These are phyloP conservation scores for Parafenestella ontariensis DNA, from an alignment of 2,329 filamentous ascomycete species.

Conservation along the genomic window DNA sequence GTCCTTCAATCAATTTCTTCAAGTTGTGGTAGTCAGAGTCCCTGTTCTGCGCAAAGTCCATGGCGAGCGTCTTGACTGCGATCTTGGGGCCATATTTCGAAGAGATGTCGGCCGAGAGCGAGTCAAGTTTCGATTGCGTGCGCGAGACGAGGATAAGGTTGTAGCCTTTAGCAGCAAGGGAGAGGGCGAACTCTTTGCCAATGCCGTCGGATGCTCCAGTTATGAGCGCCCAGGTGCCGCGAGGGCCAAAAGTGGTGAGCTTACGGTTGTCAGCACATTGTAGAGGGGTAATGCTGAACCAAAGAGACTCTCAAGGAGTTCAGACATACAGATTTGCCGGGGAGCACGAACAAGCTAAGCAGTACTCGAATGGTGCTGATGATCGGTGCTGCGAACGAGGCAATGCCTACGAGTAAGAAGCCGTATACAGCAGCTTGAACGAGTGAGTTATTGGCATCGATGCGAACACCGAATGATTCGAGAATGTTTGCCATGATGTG, in stretches of 20 bases:
- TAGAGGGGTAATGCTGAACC: conserved; percentile 12
- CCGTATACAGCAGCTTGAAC: conserved; percentile 36
- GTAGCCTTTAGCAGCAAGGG: conserved; percentile 90
- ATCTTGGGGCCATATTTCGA: conserved; percentile 69
- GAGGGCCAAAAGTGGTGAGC: conserved; percentile 89
- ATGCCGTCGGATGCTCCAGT: conserved; percentile 96
- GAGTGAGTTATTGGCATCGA: conserved; percentile 39
- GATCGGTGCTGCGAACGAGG: conserved; percentile 43
- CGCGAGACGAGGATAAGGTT: conserved; percentile 95
- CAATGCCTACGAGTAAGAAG: conserved; percentile 40
- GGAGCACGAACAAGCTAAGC: conserved; percentile 58
- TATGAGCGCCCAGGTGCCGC: conserved; percentile 91
- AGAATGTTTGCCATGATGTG: conserved; percentile 23
- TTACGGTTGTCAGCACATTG: conserved; percentile 48
- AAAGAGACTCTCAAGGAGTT: too few species aligned
- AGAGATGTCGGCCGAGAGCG: conserved; percentile 77
- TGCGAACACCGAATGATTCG: conserved; percentile 40
- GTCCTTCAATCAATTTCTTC: conserved; percentile 69
- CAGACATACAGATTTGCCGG: conserved; percentile 55
- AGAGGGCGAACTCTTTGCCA: conserved; percentile 92
- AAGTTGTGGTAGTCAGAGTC: conserved; percentile 81
- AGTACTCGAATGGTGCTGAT: conserved; percentile 57
- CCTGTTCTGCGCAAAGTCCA: conserved; percentile 87
- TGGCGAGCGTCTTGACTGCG: conserved; percentile 79
- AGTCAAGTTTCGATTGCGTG: conserved; percentile 87